phyloP scores from a whole-genome alignment of 257 asterid genomes.

The Nemophila menziesii region DNA sequence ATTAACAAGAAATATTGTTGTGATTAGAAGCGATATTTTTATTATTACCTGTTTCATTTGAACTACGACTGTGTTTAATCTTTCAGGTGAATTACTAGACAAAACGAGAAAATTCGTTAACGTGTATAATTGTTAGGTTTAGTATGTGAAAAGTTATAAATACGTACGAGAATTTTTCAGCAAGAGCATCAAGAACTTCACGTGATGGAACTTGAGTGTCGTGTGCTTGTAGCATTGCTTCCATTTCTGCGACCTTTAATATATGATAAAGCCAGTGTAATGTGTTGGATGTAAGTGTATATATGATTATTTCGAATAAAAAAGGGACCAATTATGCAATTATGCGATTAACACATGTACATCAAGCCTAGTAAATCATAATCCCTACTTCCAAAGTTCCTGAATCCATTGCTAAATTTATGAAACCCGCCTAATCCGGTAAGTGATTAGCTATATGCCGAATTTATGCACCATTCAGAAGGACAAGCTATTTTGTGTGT shows the following conservation, averaged over 20 bases:
- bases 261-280: not conserved
- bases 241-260: conserved; percentile 84
- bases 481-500: too few relatives aligned
- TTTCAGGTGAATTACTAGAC: conserved; percentile 57
- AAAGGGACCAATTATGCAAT: too few relatives aligned
- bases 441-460: too few relatives aligned
- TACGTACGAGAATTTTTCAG: conserved; percentile 73
- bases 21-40: not conserved
- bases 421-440: too few relatives aligned
- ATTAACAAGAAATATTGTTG: not conserved
- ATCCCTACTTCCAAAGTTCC: too few relatives aligned
- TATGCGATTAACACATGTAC: too few relatives aligned
- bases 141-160: not conserved
- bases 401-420: too few relatives aligned
- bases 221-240: conserved; percentile 68
- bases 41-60: conserved; percentile 62
- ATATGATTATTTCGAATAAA: too few relatives aligned
- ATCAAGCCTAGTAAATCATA: too few relatives aligned
- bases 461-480: too few relatives aligned
- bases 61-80: conserved; percentile 67
- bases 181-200: conserved; percentile 71
- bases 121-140: conserved; percentile 1
- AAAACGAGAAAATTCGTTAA: conserved; percentile 14
- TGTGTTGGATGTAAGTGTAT: not conserved
- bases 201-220: conserved; percentile 57